These are phyloP conservation scores for Phellopilus nigrolimitatus DNA, from an alignment of 1,284 basidiomycete genomes.

Conservation along the genomic window DNA sequence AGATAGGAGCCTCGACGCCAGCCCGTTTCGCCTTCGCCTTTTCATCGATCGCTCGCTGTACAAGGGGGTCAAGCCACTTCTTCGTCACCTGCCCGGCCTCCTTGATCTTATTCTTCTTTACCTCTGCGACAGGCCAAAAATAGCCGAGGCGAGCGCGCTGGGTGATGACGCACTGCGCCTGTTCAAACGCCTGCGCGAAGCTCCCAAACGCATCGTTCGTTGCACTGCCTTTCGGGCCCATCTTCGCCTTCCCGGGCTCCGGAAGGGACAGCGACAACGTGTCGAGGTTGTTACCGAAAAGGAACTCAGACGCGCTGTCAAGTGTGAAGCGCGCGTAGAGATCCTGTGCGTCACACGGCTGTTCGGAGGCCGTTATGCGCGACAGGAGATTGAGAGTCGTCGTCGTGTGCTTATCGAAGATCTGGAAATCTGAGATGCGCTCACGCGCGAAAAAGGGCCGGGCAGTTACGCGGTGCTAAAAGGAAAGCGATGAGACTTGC, in stretches of 20 bases:
- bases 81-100: constrained; percentile 49
- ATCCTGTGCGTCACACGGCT: constrained; percentile 60
- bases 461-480: constrained; percentile 59
- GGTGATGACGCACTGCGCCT: constrained; percentile 52
- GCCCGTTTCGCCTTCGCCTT: constrained; percentile 38
- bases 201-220: constrained; percentile 56
- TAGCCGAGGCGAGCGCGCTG: constrained; percentile 49
- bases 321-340: constrained; percentile 64
- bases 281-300: constrained; percentile 59
- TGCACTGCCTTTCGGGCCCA: constrained; percentile 56
- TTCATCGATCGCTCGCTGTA: constrained; percentile 45
- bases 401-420: constrained; percentile 53
- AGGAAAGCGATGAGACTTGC: constrained; percentile 3
- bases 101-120: constrained; percentile 53
- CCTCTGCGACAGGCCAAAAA: constrained; percentile 65
- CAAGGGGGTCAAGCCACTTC: constrained; percentile 58
- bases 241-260: constrained; percentile 37
- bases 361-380: constrained; percentile 31
- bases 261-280: constrained; percentile 55
- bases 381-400: constrained; percentile 48
- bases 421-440: constrained; percentile 62
- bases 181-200: constrained; percentile 61
- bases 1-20: constrained; percentile 35
- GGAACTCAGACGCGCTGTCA: constrained; percentile 65
- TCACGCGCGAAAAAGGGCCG: constrained; percentile 72